Evolutionary conservation across 2,329 filamentous ascomycete species (phyloP).

Genomic region (Escovopsis sp.): DNA sequence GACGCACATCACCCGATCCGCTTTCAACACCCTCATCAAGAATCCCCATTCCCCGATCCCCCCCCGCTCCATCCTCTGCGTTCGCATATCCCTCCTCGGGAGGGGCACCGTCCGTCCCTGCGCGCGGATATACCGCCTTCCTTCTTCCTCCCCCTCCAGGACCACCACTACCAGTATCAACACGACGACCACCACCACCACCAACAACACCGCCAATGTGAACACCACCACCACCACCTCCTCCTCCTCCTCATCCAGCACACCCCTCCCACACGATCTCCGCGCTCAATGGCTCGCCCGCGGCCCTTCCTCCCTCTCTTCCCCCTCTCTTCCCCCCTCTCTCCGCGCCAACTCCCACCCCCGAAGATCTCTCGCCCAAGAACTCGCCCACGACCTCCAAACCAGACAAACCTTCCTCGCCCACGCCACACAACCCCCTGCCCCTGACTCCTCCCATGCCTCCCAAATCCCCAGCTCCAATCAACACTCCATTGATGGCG

Average conservation of each 20-base stretch:
- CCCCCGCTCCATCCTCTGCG: slow-evolving; percentile 34
- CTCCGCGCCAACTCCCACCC: slow-evolving; percentile 26
- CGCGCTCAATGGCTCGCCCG: slow-evolving; percentile 58
- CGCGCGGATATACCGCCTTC: slow-evolving; percentile 78
- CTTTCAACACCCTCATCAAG: slow-evolving; percentile 17
- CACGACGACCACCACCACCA: too few relatives aligned
- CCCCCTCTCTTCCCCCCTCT: slow-evolving; percentile 7
- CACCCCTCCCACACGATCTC: slow-evolving; percentile 32
- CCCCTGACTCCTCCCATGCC: too few relatives aligned
- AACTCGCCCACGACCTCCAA: slow-evolving; percentile 34
- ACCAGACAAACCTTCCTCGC: too few relatives aligned
- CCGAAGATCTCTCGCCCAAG: slow-evolving; percentile 30
- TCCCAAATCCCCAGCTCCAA: background rate
- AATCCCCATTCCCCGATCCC: slow-evolving; percentile 14
- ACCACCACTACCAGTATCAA: too few relatives aligned
- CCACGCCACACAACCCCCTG: too few relatives aligned
- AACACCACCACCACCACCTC: too few relatives aligned
- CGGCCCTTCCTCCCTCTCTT: slow-evolving; percentile 14
- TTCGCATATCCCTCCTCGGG: slow-evolving; percentile 50
- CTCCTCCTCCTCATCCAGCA: slow-evolving; percentile 9
- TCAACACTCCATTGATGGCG: background rate
- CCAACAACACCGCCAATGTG: too few relatives aligned
- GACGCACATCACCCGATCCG: slow-evolving; percentile 12
- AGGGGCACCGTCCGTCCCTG: slow-evolving; percentile 57
- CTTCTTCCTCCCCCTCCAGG: slow-evolving; percentile 10